These are phyloP conservation scores for Alternaria brassicae DNA, from an alignment of 2,329 filamentous ascomycete genomes.

Conservation along the genomic window DNA sequence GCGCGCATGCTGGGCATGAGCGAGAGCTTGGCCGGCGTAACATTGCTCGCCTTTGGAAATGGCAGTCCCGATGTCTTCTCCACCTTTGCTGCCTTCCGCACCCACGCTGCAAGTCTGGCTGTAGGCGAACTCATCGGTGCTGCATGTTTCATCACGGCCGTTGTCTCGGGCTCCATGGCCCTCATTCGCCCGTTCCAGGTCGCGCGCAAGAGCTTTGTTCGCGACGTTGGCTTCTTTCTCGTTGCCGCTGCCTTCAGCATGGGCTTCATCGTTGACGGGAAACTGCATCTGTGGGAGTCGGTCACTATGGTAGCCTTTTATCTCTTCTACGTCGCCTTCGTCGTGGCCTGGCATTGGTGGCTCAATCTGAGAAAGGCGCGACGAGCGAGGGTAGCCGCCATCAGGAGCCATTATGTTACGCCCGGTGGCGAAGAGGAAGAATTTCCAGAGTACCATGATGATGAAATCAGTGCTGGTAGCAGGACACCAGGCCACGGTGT, in stretches of 20 bases:
- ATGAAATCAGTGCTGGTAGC: slow-evolving; percentile 56
- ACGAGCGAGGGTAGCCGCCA: slow-evolving; percentile 71
- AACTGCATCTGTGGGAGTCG: slow-evolving; percentile 87
- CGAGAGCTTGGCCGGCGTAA: slow-evolving; percentile 94
- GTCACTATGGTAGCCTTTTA: slow-evolving; percentile 91
- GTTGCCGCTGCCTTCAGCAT: slow-evolving; percentile 86
- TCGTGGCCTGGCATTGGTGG: slow-evolving; percentile 93
- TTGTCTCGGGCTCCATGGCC: slow-evolving; percentile 97
- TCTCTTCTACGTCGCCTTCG: slow-evolving; percentile 83
- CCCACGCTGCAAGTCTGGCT: slow-evolving; percentile 95
- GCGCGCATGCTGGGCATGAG: slow-evolving; percentile 88
- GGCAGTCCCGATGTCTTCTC: slow-evolving; percentile 98
- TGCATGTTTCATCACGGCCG: slow-evolving; percentile 93
- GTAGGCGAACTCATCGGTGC: slow-evolving; percentile 95
- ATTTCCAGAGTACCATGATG: slow-evolving; percentile 60
- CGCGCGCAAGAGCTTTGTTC: slow-evolving; percentile 84
- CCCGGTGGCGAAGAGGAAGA: slow-evolving; percentile 66
- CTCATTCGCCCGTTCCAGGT: slow-evolving; percentile 95
- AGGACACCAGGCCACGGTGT: slow-evolving; percentile 55
- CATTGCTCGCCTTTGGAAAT: slow-evolving; percentile 95
- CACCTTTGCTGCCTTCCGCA: slow-evolving; percentile 97
- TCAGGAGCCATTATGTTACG: slow-evolving; percentile 75
- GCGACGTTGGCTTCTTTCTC: slow-evolving; percentile 93
- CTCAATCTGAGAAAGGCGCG: slow-evolving; percentile 67
- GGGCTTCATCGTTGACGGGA: slow-evolving; percentile 84